A percentile compares a stretch with the other conserved stretches of the same genome.
Evolutionary conservation across 192 early-diverging fungal species (phyloP).

Genomic region (Backusella mclennaniae): DNA sequence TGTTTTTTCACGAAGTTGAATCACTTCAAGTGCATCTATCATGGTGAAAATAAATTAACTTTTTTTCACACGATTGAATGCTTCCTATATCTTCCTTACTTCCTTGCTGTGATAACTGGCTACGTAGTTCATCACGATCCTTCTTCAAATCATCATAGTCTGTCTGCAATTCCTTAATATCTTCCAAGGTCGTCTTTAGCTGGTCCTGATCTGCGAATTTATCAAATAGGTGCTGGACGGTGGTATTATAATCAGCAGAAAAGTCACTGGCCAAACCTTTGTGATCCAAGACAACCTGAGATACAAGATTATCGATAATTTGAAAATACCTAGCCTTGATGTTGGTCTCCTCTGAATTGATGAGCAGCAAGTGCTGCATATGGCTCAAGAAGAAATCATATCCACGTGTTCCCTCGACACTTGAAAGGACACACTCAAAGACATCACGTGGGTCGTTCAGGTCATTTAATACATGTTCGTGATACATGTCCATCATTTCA

Average conservation of each 20-base stretch:
- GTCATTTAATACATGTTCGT: constrained; percentile 68
- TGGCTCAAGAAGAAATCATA: constrained; percentile 74
- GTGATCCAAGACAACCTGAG: constrained; percentile 80
- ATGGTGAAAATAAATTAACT: neutral
- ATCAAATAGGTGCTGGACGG: constrained; percentile 68
- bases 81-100: neutral
- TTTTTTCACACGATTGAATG: neutral
- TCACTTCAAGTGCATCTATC: constrained; percentile 25
- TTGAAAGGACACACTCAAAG: constrained; percentile 67
- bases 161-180: constrained; percentile 61
- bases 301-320: constrained; percentile 72
- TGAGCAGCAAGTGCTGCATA: constrained; percentile 70
- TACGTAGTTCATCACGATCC: constrained; percentile 64
- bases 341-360: constrained; percentile 64
- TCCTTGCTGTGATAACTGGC: constrained; percentile 61
- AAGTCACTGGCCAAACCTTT: constrained; percentile 49
- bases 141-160: constrained; percentile 61
- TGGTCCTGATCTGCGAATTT: constrained; percentile 83
- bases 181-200: constrained; percentile 66
- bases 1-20: constrained; percentile 55
- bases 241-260: constrained; percentile 51
- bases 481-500: constrained; percentile 63
- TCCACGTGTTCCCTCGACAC: constrained; percentile 68
- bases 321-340: constrained; percentile 71
- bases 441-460: constrained; percentile 77